These are phyloP conservation scores for Ceratocystis smalleyi DNA, from an alignment of 2,329 filamentous ascomycete genomes.

Conservation along the genomic window DNA sequence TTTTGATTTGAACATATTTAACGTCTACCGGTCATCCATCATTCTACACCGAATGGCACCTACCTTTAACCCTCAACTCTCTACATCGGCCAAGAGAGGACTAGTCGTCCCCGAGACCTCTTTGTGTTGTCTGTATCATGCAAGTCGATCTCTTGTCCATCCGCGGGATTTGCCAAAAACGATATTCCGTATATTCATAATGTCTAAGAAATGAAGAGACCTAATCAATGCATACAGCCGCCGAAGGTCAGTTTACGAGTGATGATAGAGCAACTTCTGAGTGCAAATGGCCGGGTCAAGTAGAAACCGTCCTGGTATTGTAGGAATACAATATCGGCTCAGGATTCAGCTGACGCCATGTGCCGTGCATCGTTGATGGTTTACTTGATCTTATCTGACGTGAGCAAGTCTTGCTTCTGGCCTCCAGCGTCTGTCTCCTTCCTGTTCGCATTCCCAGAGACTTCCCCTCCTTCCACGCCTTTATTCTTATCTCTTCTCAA, in stretches of 20 bases:
- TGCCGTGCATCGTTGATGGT: constrained; percentile 16
- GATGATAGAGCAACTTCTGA: constrained; percentile 27
- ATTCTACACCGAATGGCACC: too few relatives aligned
- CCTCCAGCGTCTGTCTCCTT: background rate
- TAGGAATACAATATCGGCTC: constrained; percentile 20
- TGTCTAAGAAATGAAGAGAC: background rate
- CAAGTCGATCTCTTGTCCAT: background rate
- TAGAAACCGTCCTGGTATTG: constrained; percentile 19
- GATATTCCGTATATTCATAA: background rate
- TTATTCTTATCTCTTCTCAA: constrained; percentile 9
- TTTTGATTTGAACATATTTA: too few relatives aligned
- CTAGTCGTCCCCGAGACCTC: background rate
- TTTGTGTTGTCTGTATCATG: background rate
- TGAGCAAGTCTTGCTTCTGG: constrained; percentile 11
- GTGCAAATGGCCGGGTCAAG: constrained; percentile 3
- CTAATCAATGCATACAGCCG: background rate
- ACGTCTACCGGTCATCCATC: too few relatives aligned
- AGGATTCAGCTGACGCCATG: constrained; percentile 8
- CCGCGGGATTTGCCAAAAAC: background rate
- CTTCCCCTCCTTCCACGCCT: background rate
- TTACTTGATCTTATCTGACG: constrained; percentile 55
- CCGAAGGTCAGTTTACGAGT: constrained; percentile 20
- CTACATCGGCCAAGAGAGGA: too few relatives aligned
- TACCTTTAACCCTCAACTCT: too few relatives aligned
- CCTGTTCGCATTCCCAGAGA: background rate